phyloP scores from a whole-genome alignment of 306 rosid genomes.

The Lathyrus sativus region DNA sequence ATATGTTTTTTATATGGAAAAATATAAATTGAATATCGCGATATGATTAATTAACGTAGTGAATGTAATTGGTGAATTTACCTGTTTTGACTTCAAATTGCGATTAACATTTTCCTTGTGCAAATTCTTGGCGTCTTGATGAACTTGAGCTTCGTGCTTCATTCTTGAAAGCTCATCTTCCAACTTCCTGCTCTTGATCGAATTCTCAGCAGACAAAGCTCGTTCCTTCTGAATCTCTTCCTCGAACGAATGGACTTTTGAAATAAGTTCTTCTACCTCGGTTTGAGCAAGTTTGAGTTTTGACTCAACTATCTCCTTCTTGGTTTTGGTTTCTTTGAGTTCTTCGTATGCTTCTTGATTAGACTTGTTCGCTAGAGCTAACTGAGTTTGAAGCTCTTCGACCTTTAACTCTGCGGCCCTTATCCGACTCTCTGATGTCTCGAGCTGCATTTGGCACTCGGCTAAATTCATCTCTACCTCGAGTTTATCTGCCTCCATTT shows the following conservation, averaged over 20 bases:
- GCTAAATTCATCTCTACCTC: constrained; percentile 52
- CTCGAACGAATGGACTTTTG: constrained; percentile 53
- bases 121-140: constrained; percentile 46
- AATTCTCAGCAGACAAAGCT: constrained; percentile 52
- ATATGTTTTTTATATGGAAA: constrained; percentile 17
- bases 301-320: constrained; percentile 54
- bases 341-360: constrained; percentile 59
- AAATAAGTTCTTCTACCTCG: constrained; percentile 49
- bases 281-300: constrained; percentile 47
- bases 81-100: constrained; percentile 66
- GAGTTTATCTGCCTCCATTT: constrained; percentile 50
- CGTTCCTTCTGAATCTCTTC: constrained; percentile 59
- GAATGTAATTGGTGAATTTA: constrained; percentile 38
- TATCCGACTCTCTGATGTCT: constrained; percentile 48
- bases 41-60: not conserved
- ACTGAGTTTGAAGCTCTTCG: constrained; percentile 52
- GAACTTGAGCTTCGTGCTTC: constrained; percentile 54
- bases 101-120: constrained; percentile 33
- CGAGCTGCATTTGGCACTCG: constrained; percentile 52
- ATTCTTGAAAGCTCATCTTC: constrained; percentile 62
- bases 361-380: constrained; percentile 51
- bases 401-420: constrained; percentile 51
- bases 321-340: constrained; percentile 44
- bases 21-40: constrained; percentile 5
- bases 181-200: constrained; percentile 50